These are phyloP conservation scores for Entomortierella lignicola DNA, from an alignment of 192 early-diverging fungal species.

Conservation along the genomic window DNA sequence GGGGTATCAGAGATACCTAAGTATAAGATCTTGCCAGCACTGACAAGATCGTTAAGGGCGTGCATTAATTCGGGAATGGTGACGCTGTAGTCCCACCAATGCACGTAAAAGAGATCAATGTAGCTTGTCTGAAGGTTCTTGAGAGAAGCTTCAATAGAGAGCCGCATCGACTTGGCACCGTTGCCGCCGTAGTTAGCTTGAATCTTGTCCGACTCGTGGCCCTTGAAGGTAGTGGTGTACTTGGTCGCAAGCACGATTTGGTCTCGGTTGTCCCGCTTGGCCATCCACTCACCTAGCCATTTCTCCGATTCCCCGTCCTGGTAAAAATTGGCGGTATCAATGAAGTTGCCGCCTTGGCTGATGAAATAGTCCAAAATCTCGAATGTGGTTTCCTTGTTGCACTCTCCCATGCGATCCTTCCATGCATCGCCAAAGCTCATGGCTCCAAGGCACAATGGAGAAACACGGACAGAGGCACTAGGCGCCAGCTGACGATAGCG, in stretches of 20 bases:
- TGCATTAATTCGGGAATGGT: constrained; percentile 77
- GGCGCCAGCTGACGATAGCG: no score
- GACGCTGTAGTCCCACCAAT: constrained; percentile 60
- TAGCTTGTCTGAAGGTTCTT: constrained; percentile 61
- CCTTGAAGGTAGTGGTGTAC: constrained; percentile 20
- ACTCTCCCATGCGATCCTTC: no score
- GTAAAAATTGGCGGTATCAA: constrained; percentile 65
- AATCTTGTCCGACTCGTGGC: no score
- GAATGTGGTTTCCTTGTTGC: constrained; percentile 57
- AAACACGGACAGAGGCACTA: no score
- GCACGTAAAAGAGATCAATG: constrained; percentile 60
- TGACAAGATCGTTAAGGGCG: constrained; percentile 74
- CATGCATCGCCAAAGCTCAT: constrained; percentile 31
- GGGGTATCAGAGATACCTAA: constrained; percentile 56
- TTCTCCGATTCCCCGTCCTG: constrained; percentile 64
- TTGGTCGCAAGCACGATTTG: constrained; percentile 71
- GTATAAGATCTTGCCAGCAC: constrained; percentile 71
- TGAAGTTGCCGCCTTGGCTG: constrained; percentile 61
- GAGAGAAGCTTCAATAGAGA: constrained; percentile 62
- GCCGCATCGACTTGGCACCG: constrained; percentile 55
- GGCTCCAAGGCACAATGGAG: no score
- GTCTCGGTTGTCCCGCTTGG: constrained; percentile 53
- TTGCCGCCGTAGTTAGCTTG: constrained; percentile 41
- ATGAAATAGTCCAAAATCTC: constrained; percentile 60
- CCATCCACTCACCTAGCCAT: constrained; percentile 68